A percentile compares a stretch with the other conserved stretches of the same genome.
phyloP scores from a whole-genome alignment of 176 grass and related monocot species.

The Oryza meyeriana region DNA sequence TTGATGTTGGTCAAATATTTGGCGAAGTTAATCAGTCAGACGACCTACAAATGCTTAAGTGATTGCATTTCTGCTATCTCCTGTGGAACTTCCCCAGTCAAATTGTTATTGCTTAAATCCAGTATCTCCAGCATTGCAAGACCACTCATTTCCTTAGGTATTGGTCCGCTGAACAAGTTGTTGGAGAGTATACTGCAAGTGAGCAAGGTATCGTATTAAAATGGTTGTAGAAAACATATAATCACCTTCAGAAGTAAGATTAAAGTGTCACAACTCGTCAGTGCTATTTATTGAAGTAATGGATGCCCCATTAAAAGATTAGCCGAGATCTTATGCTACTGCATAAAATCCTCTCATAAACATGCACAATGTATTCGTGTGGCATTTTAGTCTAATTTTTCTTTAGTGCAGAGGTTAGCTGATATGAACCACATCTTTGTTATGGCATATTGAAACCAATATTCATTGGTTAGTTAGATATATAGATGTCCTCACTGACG shows the following conservation, averaged over 20 bases:
- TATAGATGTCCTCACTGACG: neutral
- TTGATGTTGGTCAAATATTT: constrained; percentile 7
- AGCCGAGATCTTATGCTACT: neutral
- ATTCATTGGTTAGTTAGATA: neutral
- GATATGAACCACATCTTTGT: neutral
- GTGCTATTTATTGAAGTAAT: neutral
- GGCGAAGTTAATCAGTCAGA: constrained; percentile 14
- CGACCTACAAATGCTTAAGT: constrained; percentile 83
- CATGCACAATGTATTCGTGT: neutral
- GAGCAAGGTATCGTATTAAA: neutral
- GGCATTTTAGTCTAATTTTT: neutral
- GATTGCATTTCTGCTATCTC: constrained; percentile 78
- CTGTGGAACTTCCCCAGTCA: constrained; percentile 76
- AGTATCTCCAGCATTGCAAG: constrained; percentile 75
- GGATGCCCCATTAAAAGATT: neutral
- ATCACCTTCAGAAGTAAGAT: constrained; percentile 4
- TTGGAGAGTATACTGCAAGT: constrained; percentile 68
- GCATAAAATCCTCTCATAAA: neutral
- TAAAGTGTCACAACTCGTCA: neutral
- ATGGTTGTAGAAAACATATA: neutral
- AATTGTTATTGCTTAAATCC: constrained; percentile 80
- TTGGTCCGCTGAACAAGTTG: constrained; percentile 71
- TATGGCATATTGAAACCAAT: neutral
- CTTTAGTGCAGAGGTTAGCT: neutral
- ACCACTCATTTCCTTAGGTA: constrained; percentile 76